phyloP scores from a whole-genome alignment of 441 rosid species.

The Monsonia emarginata region DNA sequence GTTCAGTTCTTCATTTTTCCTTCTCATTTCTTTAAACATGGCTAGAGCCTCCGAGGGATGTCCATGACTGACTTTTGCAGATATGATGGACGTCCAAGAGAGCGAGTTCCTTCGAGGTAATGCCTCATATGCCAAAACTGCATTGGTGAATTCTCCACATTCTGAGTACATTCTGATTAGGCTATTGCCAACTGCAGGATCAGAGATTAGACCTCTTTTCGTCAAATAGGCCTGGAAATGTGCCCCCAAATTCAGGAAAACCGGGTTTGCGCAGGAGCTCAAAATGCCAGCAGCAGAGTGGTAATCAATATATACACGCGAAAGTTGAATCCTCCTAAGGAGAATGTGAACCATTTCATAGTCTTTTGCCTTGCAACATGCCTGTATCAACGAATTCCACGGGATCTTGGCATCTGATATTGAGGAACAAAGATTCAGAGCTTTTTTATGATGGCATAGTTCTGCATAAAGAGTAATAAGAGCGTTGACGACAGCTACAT shows the following conservation, averaged over 20 bases:
- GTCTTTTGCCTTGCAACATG: slow-evolving; percentile 21
- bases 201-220: slow-evolving; percentile 23
- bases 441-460: slow-evolving; percentile 20
- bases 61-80: slow-evolving; percentile 24
- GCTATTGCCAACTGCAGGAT: slow-evolving; percentile 16
- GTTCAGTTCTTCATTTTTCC: slow-evolving; percentile 15
- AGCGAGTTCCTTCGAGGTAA: slow-evolving; percentile 18
- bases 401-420: slow-evolving; percentile 19
- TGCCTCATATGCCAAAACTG: slow-evolving; percentile 15
- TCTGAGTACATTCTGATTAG: slow-evolving; percentile 22
- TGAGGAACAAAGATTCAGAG: slow-evolving; percentile 19
- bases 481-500: slow-evolving; percentile 20
- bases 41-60: slow-evolving; percentile 22
- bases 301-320: slow-evolving; percentile 17
- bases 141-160: slow-evolving; percentile 17
- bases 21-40: slow-evolving; percentile 19
- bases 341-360: slow-evolving; percentile 20
- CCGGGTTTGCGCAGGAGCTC: slow-evolving; percentile 17
- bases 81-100: slow-evolving; percentile 26
- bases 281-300: slow-evolving; percentile 18
- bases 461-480: slow-evolving; percentile 21
- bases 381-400: slow-evolving; percentile 21
- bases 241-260: slow-evolving; percentile 20
- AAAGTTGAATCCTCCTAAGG: slow-evolving; percentile 21
- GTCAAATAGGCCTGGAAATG: slow-evolving; percentile 26